Base-by-base conservation (phyloP, 2,329 filamentous ascomycete species). In the Neodidymelliopsis sp. region DNA sequence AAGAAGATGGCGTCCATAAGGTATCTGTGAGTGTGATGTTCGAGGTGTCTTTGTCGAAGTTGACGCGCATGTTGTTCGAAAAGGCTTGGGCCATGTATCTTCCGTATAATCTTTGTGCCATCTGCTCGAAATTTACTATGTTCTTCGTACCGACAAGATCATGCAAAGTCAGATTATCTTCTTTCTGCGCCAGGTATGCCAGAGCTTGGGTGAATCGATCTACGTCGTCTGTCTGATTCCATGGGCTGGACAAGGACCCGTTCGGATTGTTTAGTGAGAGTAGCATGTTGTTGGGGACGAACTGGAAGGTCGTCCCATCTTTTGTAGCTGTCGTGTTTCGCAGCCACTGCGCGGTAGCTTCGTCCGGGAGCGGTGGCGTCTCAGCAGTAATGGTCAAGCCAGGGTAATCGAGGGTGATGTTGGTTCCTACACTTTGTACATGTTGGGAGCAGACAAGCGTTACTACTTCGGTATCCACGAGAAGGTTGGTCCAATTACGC, bases 31-130 rank as follows among this genome's bases (percentile, higher is more conserved):
- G 12, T 12, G 27, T 24, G 6, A 34, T 31, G 20, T 15, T 25
- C 3, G 39, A 13, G 2, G 24, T 25, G 19, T 15, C 12, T n/a
- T 31, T 28, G n/a, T 31, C 16, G n/a, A 34, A 4, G 28, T n/a
- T 15, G 4, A 42, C 28, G 19, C 39, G 39, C 39, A 42, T 42
- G 29, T 42, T 42, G 29, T 22, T 42, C n/a, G 39, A 42, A 12
- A 42, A 18, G 3, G 29, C 39, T 20, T 42, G 39, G 4, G 39
- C 39, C 28, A 42, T 42, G 28, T 42, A 42, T 16, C 39, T 13
- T 8, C 39, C 39, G 13, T 42, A 42, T 7, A 34, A 13, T 13
- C 24, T 42, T 28, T 42, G 39, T 6, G 16, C 28, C 13, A 24
- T 25, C n/a, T 24, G 13, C n/a, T 24, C 6, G 13, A 33, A 9